Percentiles rank a stretch among this genome's conserved stretches.
These are phyloP conservation scores for Xylariaceae sp. DNA, from an alignment of 2,329 filamentous ascomycete species.

Conservation along the genomic window DNA sequence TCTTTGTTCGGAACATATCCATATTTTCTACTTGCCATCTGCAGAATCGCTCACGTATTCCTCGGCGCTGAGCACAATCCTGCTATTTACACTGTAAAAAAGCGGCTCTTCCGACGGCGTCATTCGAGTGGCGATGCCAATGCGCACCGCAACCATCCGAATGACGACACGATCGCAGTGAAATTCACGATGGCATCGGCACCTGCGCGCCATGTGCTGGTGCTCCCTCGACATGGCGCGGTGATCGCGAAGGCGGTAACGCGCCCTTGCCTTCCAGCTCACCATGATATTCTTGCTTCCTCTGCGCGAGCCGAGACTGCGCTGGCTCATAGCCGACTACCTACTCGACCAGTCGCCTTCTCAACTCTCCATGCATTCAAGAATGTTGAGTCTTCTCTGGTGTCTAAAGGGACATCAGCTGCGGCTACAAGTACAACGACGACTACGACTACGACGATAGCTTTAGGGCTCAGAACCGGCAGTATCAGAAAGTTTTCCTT, in stretches of 20 bases:
- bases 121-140: conserved; percentile 17
- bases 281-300: conserved; percentile 8
- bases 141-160: conserved; percentile 12
- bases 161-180: conserved; percentile 14
- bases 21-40: neutral
- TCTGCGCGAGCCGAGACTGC: conserved; percentile 8
- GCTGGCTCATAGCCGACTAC: neutral
- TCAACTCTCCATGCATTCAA: neutral
- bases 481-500: conserved; percentile 22
- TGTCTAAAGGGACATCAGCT: neutral
- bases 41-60: neutral
- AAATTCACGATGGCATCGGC: conserved; percentile 16
- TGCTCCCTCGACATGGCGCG: conserved; percentile 39
- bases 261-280: conserved; percentile 14
- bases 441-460: neutral
- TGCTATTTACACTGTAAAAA: neutral
- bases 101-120: conserved; percentile 14
- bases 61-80: neutral
- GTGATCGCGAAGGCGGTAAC: conserved; percentile 29
- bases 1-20: too few relatives aligned
- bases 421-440: neutral
- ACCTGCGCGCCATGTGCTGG: conserved; percentile 18
- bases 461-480: conserved; percentile 5
- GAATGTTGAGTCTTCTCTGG: neutral
- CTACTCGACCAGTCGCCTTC: conserved; percentile 2